These are phyloP conservation scores for Penicillium sp. DNA, from an alignment of 2,329 filamentous ascomycete species.

Conservation along the genomic window DNA sequence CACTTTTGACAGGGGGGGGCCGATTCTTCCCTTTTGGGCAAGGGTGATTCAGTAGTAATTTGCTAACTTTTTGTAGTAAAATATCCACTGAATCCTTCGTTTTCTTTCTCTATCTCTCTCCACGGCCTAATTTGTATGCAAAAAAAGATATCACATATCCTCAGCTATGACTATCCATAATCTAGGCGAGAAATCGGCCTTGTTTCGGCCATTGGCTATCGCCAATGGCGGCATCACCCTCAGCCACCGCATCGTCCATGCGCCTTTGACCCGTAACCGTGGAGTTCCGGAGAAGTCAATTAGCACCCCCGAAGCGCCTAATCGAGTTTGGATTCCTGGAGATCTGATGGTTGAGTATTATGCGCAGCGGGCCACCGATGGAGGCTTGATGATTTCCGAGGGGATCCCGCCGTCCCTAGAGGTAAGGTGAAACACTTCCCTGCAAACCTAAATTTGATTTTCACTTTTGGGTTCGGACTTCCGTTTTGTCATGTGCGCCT, in stretches of 20 bases:
- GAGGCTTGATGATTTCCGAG: constrained; percentile 40
- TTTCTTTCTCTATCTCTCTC: background rate
- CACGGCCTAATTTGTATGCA: background rate
- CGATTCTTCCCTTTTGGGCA: background rate
- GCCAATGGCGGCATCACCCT: constrained; percentile 51
- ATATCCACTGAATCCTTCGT: background rate
- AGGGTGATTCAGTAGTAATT: too few relatives aligned
- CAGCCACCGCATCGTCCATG: constrained; percentile 53
- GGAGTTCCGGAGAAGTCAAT: constrained; percentile 46
- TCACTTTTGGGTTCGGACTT: background rate
- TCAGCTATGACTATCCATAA: constrained; percentile 23
- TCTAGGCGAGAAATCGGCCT: constrained; percentile 31
- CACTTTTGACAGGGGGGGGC: constrained; percentile 4
- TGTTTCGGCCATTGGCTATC: constrained; percentile 48
- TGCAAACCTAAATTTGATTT: background rate
- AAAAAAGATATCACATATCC: background rate
- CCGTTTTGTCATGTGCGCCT: background rate
- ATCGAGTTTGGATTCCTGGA: constrained; percentile 51
- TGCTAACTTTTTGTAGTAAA: too few relatives aligned
- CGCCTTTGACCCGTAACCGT: constrained; percentile 56
- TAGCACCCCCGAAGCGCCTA: constrained; percentile 49
- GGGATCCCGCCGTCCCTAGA: constrained; percentile 40
- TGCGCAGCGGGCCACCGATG: constrained; percentile 38
- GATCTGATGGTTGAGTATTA: constrained; percentile 45
- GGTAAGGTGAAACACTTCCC: constrained; percentile 34